phyloP scores from a whole-genome alignment of 129 eudicot genomes.

The Logfia minima region DNA sequence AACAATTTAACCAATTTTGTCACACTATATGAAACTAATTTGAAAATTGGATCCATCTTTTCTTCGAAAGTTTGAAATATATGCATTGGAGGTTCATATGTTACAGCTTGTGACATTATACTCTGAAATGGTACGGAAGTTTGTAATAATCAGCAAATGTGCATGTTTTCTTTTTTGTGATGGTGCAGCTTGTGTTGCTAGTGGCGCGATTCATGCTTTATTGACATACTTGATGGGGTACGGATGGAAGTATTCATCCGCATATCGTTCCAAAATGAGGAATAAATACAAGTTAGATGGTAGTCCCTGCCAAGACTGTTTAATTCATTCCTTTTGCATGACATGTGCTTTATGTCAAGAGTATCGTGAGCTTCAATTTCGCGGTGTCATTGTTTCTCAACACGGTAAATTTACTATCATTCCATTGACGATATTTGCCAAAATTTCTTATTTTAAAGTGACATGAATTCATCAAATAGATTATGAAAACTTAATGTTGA shows the following conservation, averaged over 20 bases:
- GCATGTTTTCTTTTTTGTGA: not conserved
- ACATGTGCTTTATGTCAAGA: slow-evolving; percentile 53
- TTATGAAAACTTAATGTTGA: too few species aligned
- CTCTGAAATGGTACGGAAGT: not conserved
- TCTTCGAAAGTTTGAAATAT: too few species aligned
- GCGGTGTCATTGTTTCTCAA: slow-evolving; percentile 20
- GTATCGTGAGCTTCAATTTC: slow-evolving; percentile 54
- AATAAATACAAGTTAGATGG: slow-evolving; percentile 29
- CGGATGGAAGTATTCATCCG: slow-evolving; percentile 39
- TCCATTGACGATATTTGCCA: not conserved
- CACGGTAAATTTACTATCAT: not conserved
- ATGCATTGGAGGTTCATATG: too few species aligned
- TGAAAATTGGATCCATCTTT: too few species aligned
- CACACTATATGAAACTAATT: too few species aligned
- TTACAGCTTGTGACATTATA: too few species aligned
- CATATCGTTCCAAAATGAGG: slow-evolving; percentile 48
- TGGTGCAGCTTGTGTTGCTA: slow-evolving; percentile 47
- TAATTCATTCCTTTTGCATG: slow-evolving; percentile 43
- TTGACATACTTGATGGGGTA: slow-evolving; percentile 22
- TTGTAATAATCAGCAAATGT: not conserved
- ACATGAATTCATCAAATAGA: too few species aligned
- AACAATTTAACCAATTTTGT: too few species aligned
- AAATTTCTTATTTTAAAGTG: too few species aligned
- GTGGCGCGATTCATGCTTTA: slow-evolving; percentile 35
- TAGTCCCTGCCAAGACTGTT: slow-evolving; percentile 38